phyloP scores from a whole-genome alignment of 768 basidiomycete genomes.

The Neoboletus subvelutipes region DNA sequence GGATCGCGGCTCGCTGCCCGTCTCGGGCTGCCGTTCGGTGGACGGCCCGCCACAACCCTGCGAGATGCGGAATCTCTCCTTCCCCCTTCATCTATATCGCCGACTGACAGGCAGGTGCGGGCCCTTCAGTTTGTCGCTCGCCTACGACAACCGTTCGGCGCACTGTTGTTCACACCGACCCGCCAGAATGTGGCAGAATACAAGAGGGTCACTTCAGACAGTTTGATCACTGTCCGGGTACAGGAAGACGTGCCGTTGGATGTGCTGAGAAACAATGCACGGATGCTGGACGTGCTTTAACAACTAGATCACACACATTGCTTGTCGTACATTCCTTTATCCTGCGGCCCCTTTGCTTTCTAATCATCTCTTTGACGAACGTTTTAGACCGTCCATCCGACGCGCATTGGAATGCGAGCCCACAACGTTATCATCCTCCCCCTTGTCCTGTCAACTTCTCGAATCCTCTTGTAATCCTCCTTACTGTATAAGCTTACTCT shows the following conservation, averaged over 20 bases:
- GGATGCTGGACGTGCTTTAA: conserved; percentile 10
- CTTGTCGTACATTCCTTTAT: not conserved
- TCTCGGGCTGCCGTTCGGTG: not conserved
- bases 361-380: not conserved
- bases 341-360: not conserved
- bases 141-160: conserved; percentile 10
- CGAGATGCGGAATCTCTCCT: not conserved
- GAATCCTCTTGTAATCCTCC: not conserved
- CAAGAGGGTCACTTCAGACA: conserved; percentile 9
- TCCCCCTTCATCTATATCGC: not conserved
- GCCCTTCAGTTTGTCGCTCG: not conserved
- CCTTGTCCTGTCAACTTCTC: not conserved
- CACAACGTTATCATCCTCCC: not conserved
- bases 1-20: not conserved
- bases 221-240: conserved; percentile 5
- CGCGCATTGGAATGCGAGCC: not conserved
- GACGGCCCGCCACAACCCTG: not conserved
- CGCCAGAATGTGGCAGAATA: conserved; percentile 1
- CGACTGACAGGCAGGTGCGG: not conserved
- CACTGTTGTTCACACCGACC: conserved; percentile 6
- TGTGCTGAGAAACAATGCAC: not conserved
- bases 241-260: not conserved
- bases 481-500: not conserved
- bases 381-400: not conserved
- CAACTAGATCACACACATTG: not conserved